phyloP scores from a whole-genome alignment of 345 rosid genomes.

The Eucalyptus pauciflora region DNA sequence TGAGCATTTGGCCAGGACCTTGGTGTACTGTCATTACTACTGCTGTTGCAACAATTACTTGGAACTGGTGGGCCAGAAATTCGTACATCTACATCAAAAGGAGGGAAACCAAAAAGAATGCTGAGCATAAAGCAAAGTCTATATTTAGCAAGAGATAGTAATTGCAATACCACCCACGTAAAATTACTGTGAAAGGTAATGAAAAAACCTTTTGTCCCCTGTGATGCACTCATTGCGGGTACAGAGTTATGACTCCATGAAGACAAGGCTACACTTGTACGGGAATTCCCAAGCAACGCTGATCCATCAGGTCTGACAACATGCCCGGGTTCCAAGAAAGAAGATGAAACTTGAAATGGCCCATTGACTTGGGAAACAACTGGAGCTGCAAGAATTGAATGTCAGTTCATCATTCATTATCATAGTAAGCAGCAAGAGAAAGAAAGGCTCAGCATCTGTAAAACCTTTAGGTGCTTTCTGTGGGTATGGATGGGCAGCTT shows the following conservation, averaged over 20 bases:
- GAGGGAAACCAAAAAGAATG: not conserved
- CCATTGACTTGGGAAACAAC: conserved; percentile 26
- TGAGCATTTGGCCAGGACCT: conserved; percentile 16
- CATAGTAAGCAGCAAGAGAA: not conserved
- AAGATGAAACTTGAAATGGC: conserved; percentile 34
- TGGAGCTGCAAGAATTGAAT: conserved; percentile 17
- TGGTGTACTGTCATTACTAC: conserved; percentile 36
- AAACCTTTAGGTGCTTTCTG: conserved; percentile 77
- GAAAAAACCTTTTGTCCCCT: conserved; percentile 27
- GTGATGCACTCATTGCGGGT: conserved; percentile 18
- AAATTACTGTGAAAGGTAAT: not conserved
- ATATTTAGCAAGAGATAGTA: not conserved
- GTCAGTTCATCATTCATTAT: not conserved
- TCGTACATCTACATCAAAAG: conserved; percentile 14
- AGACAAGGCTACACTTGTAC: conserved; percentile 22
- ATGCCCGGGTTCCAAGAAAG: conserved; percentile 35
- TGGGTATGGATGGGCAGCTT: conserved; percentile 90
- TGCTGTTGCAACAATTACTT: conserved; percentile 18
- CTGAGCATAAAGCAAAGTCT: not conserved
- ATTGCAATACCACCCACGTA: not conserved
- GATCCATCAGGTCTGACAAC: conserved; percentile 30
- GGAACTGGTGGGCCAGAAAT: conserved; percentile 4
- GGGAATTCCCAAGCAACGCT: conserved; percentile 26
- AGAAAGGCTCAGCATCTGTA: not conserved
- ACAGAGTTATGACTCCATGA: conserved; percentile 34